phyloP scores from a whole-genome alignment of 116 monocot species.

The Posidonia oceanica region DNA sequence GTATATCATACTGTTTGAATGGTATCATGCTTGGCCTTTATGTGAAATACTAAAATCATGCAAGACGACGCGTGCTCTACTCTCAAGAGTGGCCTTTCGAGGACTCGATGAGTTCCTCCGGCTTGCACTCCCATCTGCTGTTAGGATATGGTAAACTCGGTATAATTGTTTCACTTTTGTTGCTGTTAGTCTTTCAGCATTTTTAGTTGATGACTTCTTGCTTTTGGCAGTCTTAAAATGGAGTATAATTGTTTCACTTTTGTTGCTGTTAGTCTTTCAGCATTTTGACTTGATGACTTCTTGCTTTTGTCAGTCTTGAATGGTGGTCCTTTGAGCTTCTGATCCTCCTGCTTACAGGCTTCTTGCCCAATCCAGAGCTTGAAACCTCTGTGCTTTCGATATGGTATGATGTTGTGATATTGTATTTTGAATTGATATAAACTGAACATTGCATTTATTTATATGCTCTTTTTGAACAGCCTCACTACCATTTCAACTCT shows the following conservation, averaged over 20 bases:
- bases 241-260: too few species aligned
- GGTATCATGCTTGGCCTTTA: slow-evolving; percentile 46
- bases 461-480: slow-evolving; percentile 13
- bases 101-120: slow-evolving; percentile 40
- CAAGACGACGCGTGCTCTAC: slow-evolving; percentile 38
- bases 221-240: too few species aligned
- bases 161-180: too few species aligned
- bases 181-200: too few species aligned
- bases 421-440: not conserved
- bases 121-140: slow-evolving; percentile 57
- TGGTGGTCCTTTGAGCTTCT: slow-evolving; percentile 78
- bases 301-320: slow-evolving; percentile 50
- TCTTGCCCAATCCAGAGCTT: slow-evolving; percentile 63
- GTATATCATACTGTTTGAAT: slow-evolving; percentile 58
- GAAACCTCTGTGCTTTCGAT: slow-evolving; percentile 74
- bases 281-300: too few species aligned
- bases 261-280: slow-evolving; percentile 18
- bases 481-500: slow-evolving; percentile 29
- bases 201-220: too few species aligned
- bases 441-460: not conserved
- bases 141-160: slow-evolving; percentile 70
- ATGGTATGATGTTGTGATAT: slow-evolving; percentile 16
- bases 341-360: slow-evolving; percentile 48
- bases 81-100: slow-evolving; percentile 38
- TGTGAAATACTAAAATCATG: slow-evolving; percentile 38